These are phyloP conservation scores for Cryphonectria nitschkei DNA, from an alignment of 2,329 filamentous ascomycete genomes.

Conservation along the genomic window DNA sequence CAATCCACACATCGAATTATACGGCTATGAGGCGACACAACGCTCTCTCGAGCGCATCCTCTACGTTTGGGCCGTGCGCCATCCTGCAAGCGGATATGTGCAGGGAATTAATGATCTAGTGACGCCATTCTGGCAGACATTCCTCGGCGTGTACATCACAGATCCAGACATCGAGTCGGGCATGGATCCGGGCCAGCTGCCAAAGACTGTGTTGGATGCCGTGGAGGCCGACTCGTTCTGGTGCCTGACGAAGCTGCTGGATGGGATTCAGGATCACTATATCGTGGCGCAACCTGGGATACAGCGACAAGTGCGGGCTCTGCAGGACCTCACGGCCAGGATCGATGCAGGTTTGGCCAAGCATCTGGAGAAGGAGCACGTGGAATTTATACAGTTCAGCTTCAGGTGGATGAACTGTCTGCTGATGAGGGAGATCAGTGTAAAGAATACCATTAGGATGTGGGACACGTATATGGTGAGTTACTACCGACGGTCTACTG, in stretches of 20 bases:
- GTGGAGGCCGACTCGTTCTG: conserved; percentile 98
- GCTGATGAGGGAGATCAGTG: conserved; percentile 95
- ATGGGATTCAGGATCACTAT: conserved; percentile 98
- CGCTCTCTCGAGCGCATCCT: conserved; percentile 90
- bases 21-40: conserved; percentile 95
- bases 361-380: conserved; percentile 86
- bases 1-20: conserved; percentile 93
- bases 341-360: conserved; percentile 85
- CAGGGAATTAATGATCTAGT: conserved; percentile 99
- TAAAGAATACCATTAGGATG: conserved; percentile 96
- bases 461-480: conserved; percentile 98
- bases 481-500: conserved; percentile 30
- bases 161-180: conserved; percentile 88
- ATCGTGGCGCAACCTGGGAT: conserved; percentile 98
- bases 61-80: conserved; percentile 96
- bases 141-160: conserved; percentile 92
- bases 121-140: conserved; percentile 97
- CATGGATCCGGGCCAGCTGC: conserved; percentile 96
- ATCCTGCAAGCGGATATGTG: conserved; percentile 96
- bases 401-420: conserved; percentile 99
- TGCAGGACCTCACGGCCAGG: conserved; percentile 86
- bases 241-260: conserved; percentile 97
- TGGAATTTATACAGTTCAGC: conserved; percentile 99
- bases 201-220: conserved; percentile 87
- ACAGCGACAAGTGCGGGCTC: conserved; percentile 85